Conservation (phyloP, 2,329 filamentous ascomycete genomes). For the Nemania sp. region DNA sequence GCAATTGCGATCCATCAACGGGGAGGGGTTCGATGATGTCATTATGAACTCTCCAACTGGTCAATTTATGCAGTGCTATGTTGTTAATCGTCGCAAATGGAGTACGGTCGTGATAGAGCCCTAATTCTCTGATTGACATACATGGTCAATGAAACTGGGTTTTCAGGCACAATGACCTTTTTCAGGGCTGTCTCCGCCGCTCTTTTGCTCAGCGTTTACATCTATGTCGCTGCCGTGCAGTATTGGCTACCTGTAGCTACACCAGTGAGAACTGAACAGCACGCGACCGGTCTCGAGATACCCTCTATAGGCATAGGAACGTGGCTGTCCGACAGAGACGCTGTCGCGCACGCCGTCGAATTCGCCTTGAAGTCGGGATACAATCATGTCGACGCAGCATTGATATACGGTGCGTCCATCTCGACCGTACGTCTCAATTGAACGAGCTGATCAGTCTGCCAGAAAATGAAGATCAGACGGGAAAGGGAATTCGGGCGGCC, state of each 20-base stretch:
- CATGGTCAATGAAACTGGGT: neutral
- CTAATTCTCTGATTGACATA: neutral
- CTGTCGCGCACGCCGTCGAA: conserved; percentile 37
- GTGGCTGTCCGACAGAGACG: conserved; percentile 36
- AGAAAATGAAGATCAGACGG: conserved; percentile 53
- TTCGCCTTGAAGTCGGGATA: conserved; percentile 37
- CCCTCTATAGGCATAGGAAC: conserved; percentile 38
- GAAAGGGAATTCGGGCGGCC: conserved; percentile 50
- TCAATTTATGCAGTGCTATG: neutral
- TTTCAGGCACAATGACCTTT: conserved; percentile 7
- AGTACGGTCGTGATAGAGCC: neutral
- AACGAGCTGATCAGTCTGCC: neutral
- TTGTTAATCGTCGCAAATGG: neutral
- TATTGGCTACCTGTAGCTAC: neutral
- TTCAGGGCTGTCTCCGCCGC: conserved; percentile 1
- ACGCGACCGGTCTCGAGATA: conserved; percentile 26
- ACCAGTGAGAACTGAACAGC: conserved; percentile 14
- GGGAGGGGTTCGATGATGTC: conserved; percentile 23
- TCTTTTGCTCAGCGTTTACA: conserved; percentile 7
- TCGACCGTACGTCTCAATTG: neutral
- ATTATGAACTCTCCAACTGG: conserved; percentile 17
- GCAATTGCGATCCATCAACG: no score
- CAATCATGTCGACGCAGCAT: conserved; percentile 37
- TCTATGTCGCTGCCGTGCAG: conserved; percentile 6
- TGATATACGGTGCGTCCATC: conserved; percentile 33